phyloP scores from a whole-genome alignment of 441 rosid genomes.

The Kokia cookei region DNA sequence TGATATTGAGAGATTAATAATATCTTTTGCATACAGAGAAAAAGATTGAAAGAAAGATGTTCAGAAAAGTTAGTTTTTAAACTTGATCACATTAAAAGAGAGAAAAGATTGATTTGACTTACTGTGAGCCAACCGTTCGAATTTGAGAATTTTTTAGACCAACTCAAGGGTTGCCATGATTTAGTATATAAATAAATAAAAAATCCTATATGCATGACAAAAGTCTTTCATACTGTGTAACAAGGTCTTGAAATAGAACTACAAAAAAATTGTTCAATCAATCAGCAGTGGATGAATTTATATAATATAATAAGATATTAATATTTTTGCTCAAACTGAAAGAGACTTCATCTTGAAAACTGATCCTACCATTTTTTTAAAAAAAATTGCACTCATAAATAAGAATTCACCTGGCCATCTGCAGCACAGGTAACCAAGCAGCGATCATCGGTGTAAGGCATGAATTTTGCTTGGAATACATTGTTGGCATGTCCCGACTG shows the following conservation, averaged over 20 bases:
- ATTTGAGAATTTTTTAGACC: background rate
- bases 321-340: background rate
- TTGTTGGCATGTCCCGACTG: constrained; percentile 70
- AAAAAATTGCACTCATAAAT: background rate
- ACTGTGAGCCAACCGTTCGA: background rate
- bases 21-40: background rate
- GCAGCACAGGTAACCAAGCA: constrained; percentile 94
- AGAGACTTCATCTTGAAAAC: background rate
- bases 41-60: background rate
- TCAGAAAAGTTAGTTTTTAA: background rate
- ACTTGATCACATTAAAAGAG: background rate
- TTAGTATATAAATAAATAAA: background rate
- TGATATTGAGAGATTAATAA: background rate
- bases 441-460: constrained; percentile 78
- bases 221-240: background rate
- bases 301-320: background rate
- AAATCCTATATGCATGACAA: background rate
- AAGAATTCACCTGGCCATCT: constrained; percentile 70
- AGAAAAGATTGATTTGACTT: background rate
- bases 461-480: constrained; percentile 84
- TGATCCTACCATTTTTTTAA: background rate
- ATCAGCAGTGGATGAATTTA: background rate
- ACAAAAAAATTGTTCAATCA: background rate
- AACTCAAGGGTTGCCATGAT: background rate
- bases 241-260: background rate